phyloP scores from a whole-genome alignment of 2,329 filamentous ascomycete genomes.

The Blumeria graminis region DNA sequence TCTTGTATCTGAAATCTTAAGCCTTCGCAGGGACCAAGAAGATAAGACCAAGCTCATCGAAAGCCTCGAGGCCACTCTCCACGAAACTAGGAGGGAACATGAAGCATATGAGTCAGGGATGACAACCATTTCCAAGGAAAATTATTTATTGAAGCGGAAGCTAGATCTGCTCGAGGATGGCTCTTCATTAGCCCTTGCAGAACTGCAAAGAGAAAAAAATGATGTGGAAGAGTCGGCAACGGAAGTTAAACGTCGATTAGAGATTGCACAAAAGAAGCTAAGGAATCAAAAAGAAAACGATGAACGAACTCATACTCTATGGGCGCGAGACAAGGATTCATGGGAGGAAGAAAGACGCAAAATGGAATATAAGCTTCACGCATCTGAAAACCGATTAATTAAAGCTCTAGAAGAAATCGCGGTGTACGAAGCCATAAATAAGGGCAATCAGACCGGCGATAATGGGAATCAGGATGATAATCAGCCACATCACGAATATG shows the following conservation, averaged over 20 bases:
- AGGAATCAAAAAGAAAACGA: constrained; percentile 65
- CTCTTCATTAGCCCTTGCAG: constrained; percentile 61
- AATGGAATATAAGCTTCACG: constrained; percentile 63
- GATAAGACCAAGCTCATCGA: constrained; percentile 75
- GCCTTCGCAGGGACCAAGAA: constrained; percentile 69
- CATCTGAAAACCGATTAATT: constrained; percentile 73
- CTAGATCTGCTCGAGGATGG: constrained; percentile 70
- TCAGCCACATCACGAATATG: constrained; percentile 26
- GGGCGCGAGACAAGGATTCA: constrained; percentile 58
- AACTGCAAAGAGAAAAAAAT: constrained; percentile 67
- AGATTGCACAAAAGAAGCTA: constrained; percentile 51
- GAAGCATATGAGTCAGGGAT: constrained; percentile 42
- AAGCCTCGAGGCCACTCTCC: constrained; percentile 50
- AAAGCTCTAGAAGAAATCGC: constrained; percentile 66
- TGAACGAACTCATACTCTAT: constrained; percentile 51
- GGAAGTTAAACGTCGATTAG: constrained; percentile 56
- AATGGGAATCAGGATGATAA: constrained; percentile 37
- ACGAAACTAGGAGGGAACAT: constrained; percentile 47
- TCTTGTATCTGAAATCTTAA: constrained; percentile 79
- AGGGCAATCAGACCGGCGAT: constrained; percentile 15
- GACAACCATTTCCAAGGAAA: constrained; percentile 45
- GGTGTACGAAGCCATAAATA: constrained; percentile 34
- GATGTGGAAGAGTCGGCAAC: constrained; percentile 47
- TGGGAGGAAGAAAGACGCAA: constrained; percentile 71
- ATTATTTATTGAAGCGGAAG: constrained; percentile 59